Base-by-base conservation (phyloP, 805 yeast species). In the Candida vaughaniae region DNA sequence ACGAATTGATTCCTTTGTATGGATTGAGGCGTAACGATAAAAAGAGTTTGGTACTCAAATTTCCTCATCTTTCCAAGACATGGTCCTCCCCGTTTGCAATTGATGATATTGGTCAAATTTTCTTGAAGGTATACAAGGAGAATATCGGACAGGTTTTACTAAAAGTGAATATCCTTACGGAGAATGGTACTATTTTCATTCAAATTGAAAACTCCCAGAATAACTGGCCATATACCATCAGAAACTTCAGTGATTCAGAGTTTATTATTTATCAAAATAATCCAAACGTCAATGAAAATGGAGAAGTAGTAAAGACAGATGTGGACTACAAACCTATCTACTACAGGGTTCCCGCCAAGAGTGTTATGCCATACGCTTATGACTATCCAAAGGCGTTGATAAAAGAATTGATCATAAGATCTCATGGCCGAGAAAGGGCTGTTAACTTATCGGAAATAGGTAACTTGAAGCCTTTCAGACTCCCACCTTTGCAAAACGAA, bases 311-410 rank as follows among this genome's bases (percentile, higher is more conserved):
- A 3, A 71, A 64, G 18, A 55, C 65, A 1, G 80, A 74, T 32
- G 66, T 70, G 3, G 72, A 74, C 9, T 90, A 83, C 61, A 80
- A 78, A 44, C 96, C 97, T 0, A 71, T 88, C 8, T 79, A 73
- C 51, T 93, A 91, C 56, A 75, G 78, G 31, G 72, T 95, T 9
- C 97, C 98, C 0, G 80, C 95, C 1, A 79, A 78, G 52, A 85
- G 96, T 61, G 95, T 88, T 2, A 93, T 93, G 98, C 96, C 98
- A 0, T 93, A 93, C 58, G 87, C 99, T 0, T 93, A 96, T 90
- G 99, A 93, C 57, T 93, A 77, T 61, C 99, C 99, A 1, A 88
- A 95, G 35, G 97, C 96, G 0, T 65, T 77, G 7, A 75, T 82
- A 31, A 90, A 89, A 56, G 96, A 90, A 52, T 62, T 93, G 22